Percentiles rank a stretch among this genome's conserved stretches.
Conservation (phyloP, 23 red algal species). For the Pyropia haitanensis region DNA sequence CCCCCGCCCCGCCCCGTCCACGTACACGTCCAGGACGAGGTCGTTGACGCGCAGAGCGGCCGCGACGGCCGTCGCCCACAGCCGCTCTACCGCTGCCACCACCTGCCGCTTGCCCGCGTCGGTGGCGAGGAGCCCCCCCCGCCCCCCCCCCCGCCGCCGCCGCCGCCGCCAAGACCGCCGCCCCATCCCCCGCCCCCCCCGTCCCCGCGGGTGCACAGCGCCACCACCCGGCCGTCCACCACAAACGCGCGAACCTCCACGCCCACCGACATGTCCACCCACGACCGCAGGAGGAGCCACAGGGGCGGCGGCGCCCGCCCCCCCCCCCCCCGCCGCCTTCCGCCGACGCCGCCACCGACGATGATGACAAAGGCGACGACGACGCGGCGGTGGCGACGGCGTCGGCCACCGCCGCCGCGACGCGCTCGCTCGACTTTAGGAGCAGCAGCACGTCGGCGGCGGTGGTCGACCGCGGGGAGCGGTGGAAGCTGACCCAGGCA, state of each 20-base stretch:
- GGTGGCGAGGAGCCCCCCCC: neutral
- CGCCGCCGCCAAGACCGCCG: constrained; percentile 13
- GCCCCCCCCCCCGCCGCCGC: constrained; percentile 10
- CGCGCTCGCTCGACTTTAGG: constrained; percentile 39
- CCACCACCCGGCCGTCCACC: constrained; percentile 18
- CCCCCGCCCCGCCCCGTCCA: constrained; percentile 17
- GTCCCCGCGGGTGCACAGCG: constrained; percentile 11
- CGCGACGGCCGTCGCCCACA: constrained; percentile 1
- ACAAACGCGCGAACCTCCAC: constrained; percentile 57
- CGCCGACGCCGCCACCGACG: neutral
- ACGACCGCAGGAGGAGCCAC: constrained; percentile 22
- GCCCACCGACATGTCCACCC: constrained; percentile 30
- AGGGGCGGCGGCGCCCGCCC: neutral
- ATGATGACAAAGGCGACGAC: neutral
- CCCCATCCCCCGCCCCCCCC: constrained; percentile 1
- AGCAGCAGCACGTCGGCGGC: constrained; percentile 51
- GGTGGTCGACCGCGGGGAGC: constrained; percentile 28
- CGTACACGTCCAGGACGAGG: constrained; percentile 59
- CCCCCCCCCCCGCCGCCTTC: no score
- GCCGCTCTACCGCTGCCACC: constrained; percentile 8
- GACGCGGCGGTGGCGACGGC: neutral
- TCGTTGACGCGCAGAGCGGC: constrained; percentile 10
- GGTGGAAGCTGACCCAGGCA: constrained; percentile 41
- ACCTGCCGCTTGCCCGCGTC: neutral
- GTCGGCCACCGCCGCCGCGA: constrained; percentile 5